These are phyloP conservation scores for Chaetomiaceae sp. DNA, from an alignment of 2,329 filamentous ascomycete species.

Conservation along the genomic window DNA sequence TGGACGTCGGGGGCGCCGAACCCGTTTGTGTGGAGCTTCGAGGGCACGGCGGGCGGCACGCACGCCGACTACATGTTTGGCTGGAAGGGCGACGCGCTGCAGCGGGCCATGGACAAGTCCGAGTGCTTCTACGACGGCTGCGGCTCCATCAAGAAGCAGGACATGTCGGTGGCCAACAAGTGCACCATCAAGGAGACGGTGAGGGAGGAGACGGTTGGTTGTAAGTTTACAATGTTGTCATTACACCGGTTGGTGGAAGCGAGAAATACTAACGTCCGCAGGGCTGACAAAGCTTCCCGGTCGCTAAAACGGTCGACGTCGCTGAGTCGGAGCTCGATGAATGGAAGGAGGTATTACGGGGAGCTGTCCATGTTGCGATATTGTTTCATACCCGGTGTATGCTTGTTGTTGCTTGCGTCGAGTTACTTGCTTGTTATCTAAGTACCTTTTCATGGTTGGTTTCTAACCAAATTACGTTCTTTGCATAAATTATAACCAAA, in stretches of 20 bases:
- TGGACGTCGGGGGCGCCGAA: constrained; percentile 28
- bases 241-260: not conserved
- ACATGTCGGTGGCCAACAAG: constrained; percentile 30
- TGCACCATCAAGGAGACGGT: constrained; percentile 29
- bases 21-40: constrained; percentile 27
- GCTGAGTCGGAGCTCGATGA: no score
- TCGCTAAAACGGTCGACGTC: not conserved
- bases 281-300: not conserved
- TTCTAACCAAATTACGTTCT: no score
- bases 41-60: constrained; percentile 19
- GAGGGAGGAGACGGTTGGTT: constrained; percentile 30
- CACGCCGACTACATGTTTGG: constrained; percentile 28
- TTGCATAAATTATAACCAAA: no score
- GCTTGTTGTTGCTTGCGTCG: no score
- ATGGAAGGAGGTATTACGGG: no score
- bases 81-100: constrained; percentile 26
- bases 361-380: no score
- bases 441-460: no score
- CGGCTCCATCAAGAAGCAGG: constrained; percentile 31
- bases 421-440: no score
- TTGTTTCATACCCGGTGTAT: no score
- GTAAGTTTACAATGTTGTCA: constrained; percentile 21
- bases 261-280: not conserved
- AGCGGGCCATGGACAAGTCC: constrained; percentile 31
- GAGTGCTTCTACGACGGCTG: constrained; percentile 32